These are phyloP conservation scores for Euptelea pleiosperma DNA, from an alignment of 164 flowering plant species.

Conservation along the genomic window DNA sequence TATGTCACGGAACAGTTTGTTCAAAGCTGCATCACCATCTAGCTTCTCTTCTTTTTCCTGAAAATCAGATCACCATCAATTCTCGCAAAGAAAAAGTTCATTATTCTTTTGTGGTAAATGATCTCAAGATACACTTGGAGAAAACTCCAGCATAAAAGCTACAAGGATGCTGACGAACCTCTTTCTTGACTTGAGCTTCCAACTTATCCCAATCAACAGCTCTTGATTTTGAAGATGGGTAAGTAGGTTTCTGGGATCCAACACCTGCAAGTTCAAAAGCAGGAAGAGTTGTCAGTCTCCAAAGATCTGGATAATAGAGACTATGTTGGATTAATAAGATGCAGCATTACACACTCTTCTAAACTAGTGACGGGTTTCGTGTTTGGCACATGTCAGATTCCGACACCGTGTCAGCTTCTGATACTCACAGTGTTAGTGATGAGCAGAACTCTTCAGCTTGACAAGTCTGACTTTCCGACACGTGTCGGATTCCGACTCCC, in stretches of 20 bases:
- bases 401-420: too few species aligned
- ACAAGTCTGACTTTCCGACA: too few species aligned
- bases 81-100: too few species aligned
- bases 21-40: slow-evolving; percentile 97
- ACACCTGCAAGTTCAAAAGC: slow-evolving; percentile 20
- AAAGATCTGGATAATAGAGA: background rate
- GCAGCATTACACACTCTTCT: too few species aligned
- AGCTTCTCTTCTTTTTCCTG: slow-evolving; percentile 98
- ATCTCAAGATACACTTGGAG: background rate
- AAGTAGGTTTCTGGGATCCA: slow-evolving; percentile 40
- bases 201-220: slow-evolving; percentile 84
- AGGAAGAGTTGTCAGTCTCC: background rate
- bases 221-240: slow-evolving; percentile 63
- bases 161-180: slow-evolving; percentile 53
- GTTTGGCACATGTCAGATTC: too few species aligned
- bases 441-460: too few species aligned
- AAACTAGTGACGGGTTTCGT: too few species aligned
- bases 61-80: slow-evolving; percentile 8
- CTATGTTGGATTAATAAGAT: too few species aligned
- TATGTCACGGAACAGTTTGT: slow-evolving; percentile 84
- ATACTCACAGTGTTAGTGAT: too few species aligned
- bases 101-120: too few species aligned
- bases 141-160: background rate
- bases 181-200: slow-evolving; percentile 91
- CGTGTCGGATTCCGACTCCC: too few species aligned